phyloP scores from a whole-genome alignment of 805 yeast species.

The Candida awuae region DNA sequence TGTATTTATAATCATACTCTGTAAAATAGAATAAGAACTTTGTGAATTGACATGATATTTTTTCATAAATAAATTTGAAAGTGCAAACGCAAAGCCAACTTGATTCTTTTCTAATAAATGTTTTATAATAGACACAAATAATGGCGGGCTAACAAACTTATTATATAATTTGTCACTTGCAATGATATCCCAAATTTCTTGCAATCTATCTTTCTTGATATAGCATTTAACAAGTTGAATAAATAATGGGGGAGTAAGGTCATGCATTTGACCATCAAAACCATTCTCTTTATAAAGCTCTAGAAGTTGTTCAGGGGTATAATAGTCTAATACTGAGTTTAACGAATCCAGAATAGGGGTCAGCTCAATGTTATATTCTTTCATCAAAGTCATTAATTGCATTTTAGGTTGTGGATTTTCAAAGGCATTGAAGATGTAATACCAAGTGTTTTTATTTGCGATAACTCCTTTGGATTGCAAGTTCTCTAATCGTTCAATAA shows the following conservation, averaged over 20 bases:
- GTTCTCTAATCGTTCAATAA: conserved; percentile 17
- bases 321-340: conserved; percentile 11
- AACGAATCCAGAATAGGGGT: conserved; percentile 20
- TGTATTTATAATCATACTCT: conserved; percentile 15
- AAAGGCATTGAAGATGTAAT: conserved; percentile 19
- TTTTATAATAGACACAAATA: conserved; percentile 14
- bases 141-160: neutral
- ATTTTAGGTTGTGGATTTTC: conserved; percentile 14
- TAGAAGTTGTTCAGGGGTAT: conserved; percentile 14
- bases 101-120: conserved; percentile 18
- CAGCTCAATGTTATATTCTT: conserved; percentile 14
- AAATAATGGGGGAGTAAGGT: conserved; percentile 14
- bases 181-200: conserved; percentile 18
- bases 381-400: conserved; percentile 19
- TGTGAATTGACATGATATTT: conserved; percentile 10
- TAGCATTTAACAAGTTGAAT: conserved; percentile 19
- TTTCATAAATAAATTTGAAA: conserved; percentile 16
- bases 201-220: conserved; percentile 11
- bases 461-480: conserved; percentile 9
- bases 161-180: conserved; percentile 1
- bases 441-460: conserved; percentile 26
- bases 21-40: conserved; percentile 9
- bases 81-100: conserved; percentile 21
- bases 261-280: conserved; percentile 3
- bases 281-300: conserved; percentile 14